Percentiles rank a stretch among this genome's conserved stretches.
Evolutionary conservation across 2,329 filamentous ascomycete species (phyloP).

Genomic region (Cytospora schulzeri): DNA sequence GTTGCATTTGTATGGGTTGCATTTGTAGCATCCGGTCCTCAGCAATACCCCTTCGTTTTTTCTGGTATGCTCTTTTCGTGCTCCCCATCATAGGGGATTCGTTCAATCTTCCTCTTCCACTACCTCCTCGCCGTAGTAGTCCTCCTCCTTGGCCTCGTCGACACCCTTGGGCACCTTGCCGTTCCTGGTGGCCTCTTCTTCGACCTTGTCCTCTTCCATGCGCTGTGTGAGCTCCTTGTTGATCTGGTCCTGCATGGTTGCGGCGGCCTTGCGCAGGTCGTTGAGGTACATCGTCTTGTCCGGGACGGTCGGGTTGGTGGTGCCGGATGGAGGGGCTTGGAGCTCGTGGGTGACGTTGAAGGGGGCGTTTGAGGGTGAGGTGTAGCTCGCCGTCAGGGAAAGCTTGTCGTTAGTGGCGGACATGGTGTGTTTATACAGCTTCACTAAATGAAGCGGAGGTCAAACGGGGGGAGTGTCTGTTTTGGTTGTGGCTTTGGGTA

Average conservation of each 20-base stretch:
- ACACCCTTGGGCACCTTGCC: slow-evolving; percentile 34
- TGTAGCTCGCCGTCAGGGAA: slow-evolving; percentile 55
- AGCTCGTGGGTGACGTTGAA: slow-evolving; percentile 48
- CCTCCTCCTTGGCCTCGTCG: slow-evolving; percentile 65
- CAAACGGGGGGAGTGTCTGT: slow-evolving; percentile 3
- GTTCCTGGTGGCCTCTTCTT: slow-evolving; percentile 43
- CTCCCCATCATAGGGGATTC: not conserved
- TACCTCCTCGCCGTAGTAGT: slow-evolving; percentile 85
- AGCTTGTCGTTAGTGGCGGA: slow-evolving; percentile 22
- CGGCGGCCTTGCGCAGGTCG: slow-evolving; percentile 58
- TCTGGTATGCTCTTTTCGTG: not conserved
- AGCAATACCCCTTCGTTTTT: slow-evolving; percentile 24
- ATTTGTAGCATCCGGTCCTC: slow-evolving; percentile 1
- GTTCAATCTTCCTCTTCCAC: slow-evolving; percentile 63
- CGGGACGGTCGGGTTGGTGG: slow-evolving; percentile 35
- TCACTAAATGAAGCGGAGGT: slow-evolving; percentile 20
- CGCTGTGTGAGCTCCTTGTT: slow-evolving; percentile 72
- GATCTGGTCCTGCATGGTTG: slow-evolving; percentile 63
- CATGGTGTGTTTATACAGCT: slow-evolving; percentile 11
- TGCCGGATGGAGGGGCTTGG: slow-evolving; percentile 38
- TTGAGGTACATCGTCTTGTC: slow-evolving; percentile 63
- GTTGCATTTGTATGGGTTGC: slow-evolving; percentile 2
- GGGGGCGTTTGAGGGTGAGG: slow-evolving; percentile 50
- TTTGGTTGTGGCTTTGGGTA: not conserved
- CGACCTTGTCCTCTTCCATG: slow-evolving; percentile 72